Evolutionary conservation across 345 rosid species (phyloP), one percentile per base, ranked within the genome.

Genomic region (Ailanthus altissimus): DNA sequence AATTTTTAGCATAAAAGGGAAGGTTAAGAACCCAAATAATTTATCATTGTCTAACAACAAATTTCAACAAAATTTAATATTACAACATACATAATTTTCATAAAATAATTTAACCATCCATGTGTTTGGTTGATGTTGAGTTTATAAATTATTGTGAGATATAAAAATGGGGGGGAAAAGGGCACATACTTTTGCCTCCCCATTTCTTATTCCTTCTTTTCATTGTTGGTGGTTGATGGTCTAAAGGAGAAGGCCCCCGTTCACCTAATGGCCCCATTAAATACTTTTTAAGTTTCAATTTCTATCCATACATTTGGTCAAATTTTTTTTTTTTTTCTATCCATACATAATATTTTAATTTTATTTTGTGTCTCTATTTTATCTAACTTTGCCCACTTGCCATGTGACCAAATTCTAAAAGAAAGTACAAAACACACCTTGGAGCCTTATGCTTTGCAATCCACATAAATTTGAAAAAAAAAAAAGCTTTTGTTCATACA

Each of bases 331-430:
- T 59, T 32, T 16, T 21, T 45, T 23, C 23, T 14, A 8, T 57
- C 5, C 57, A 15, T 72, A 14, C 47, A 32, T 32, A n/a, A 32
- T 32, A 32, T 32, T 32, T 32, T 32, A 32, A 32, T 32, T 3
- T 32, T 32, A 32, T 32, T 1, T 32, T 32, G 38, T 32, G 38
- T 32, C 38, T 32, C 38, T 32, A 32, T 32, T 32, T 1, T 32
- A 32, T 66, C 46, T 32, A n/a, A 56, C 46, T 60, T 42, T 60
- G 66, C 72, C 75, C 72, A 61, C 75, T 68, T 50, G 75, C 78
- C 81, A 77, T 73, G 84, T 81, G 83, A 73, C n/a, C 38, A 36
- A 73, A 71, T 59, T 23, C 71, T 62, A 9, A 47, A 76, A 71
- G 70, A 36, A 42, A 63, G 40, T 38, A 74, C n/a, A 6, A 61